Base-by-base conservation (phyloP, 441 rosid species). In the Bocquillonia castaneifolia region DNA sequence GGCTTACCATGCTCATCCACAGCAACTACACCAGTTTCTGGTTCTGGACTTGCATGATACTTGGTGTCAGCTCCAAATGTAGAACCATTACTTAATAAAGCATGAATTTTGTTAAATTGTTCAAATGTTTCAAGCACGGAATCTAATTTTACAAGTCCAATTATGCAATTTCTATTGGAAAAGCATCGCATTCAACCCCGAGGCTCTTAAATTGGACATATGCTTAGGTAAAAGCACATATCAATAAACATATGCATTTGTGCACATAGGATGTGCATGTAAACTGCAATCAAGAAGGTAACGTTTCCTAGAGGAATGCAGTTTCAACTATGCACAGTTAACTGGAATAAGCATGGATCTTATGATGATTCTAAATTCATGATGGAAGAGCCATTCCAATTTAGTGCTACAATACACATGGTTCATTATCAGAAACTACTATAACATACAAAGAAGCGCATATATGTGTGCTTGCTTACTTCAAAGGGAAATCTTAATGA, bases 1-100 rank as follows among this genome's bases (percentile, higher is more conserved):
- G 96, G 94, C 60, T 79, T 88, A 42, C 77, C 82, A 74, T 87
- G 83, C 76, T 86, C 96, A 66, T 81, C 86, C 55, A 85, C 72
- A 31, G 75, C 23, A 67, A 78, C 73, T 63, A 80, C 83, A n/a
- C 76, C 80, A 63, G 64, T 73, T 78, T 92, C 97, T 63, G 80
- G 64, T 66, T 84, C 97, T 92, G 83, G 42, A 66, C 66, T 20
- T 66, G 67, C 54, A 73, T 58, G 10, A 78, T 15, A 72, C 17
- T 29, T 31, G 45, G 7, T 31, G 25, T 62, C 71, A 79, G 37
- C 55, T 20, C 13, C 60, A 20, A 7, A 40, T 36, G 26, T 39
- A 58, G 18, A 55, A 62, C 29, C 23, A 55, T 44, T 32, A 59
- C 20, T 52, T 15, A 25, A 37, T 22, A 18, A 70, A 56, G 51